A percentile compares a stretch with the other conserved stretches of the same genome.
Evolutionary conservation across 2,329 filamentous ascomycete genomes (phyloP).

Genomic region (Tolypocladium amazonense): DNA sequence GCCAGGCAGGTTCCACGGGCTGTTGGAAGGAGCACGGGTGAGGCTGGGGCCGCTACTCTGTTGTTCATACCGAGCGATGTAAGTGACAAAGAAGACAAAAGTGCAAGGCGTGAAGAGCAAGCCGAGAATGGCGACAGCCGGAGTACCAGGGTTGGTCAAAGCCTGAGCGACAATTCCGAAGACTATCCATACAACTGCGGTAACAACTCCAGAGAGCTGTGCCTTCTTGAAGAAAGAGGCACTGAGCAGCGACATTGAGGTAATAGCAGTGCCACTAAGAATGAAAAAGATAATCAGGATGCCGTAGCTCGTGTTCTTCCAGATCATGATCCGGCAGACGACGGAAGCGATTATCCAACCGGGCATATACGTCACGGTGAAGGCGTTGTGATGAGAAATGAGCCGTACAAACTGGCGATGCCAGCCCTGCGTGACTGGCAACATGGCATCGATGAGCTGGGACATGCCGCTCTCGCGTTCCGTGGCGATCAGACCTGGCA

Average conservation of each 20-base stretch:
- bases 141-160: conserved; percentile 50
- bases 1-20: conserved; percentile 59
- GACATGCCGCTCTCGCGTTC: conserved; percentile 84
- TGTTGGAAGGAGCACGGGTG: conserved; percentile 47
- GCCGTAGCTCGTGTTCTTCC: conserved; percentile 47
- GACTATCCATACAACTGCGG: conserved; percentile 63
- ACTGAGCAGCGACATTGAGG: conserved; percentile 71
- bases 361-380: conserved; percentile 69
- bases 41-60: conserved; percentile 50
- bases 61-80: conserved; percentile 67
- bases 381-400: conserved; percentile 67
- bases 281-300: conserved; percentile 68
- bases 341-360: conserved; percentile 72
- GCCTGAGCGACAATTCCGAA: conserved; percentile 77
- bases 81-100: conserved; percentile 72
- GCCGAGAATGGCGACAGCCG: conserved; percentile 57
- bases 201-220: conserved; percentile 75
- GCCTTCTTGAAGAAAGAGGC: conserved; percentile 79
- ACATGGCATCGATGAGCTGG: conserved; percentile 84
- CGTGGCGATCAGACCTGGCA: conserved; percentile 74
- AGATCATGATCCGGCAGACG: conserved; percentile 52
- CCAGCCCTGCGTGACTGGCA: conserved; percentile 65
- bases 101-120: conserved; percentile 80
- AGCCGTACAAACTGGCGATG: conserved; percentile 69
- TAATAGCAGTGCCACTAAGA: conserved; percentile 63